These are phyloP conservation scores for Fusarium sp. DNA, from an alignment of 2,329 filamentous ascomycete genomes.

Conservation along the genomic window DNA sequence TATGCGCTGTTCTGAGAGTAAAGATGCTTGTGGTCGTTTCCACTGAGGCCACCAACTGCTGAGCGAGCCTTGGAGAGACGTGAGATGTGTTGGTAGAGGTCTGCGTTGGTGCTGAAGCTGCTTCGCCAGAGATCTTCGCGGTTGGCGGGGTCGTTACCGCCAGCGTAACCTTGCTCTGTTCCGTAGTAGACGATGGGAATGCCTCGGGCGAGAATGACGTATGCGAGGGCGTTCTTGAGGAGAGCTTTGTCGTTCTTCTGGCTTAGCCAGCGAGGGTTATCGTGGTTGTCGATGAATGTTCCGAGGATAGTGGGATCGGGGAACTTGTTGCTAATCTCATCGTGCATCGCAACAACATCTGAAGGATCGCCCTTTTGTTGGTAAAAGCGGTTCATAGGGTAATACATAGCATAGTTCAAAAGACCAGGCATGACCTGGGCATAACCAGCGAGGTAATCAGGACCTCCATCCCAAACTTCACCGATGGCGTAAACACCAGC, in stretches of 20 bases:
- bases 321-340: constrained; percentile 49
- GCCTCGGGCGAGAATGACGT: constrained; percentile 68
- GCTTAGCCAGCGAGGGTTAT: constrained; percentile 63
- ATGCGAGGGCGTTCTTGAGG: constrained; percentile 69
- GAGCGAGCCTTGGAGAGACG: constrained; percentile 23
- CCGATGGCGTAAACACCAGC: constrained; percentile 69
- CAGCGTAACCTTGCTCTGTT: constrained; percentile 68
- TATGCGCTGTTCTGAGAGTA: constrained; percentile 4
- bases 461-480: constrained; percentile 67
- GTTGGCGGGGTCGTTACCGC: constrained; percentile 58
- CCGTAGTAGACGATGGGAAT: constrained; percentile 74
- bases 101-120: constrained; percentile 50
- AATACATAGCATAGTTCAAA: constrained; percentile 67
- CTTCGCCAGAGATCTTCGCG: constrained; percentile 69
- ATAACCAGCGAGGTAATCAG: constrained; percentile 62
- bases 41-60: constrained; percentile 1
- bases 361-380: constrained; percentile 51
- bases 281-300: constrained; percentile 69
- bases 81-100: constrained; percentile 30
- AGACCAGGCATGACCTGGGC: constrained; percentile 65
- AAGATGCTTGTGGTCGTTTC: constrained; percentile 26
- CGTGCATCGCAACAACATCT: constrained; percentile 52
- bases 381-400: constrained; percentile 51
- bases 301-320: constrained; percentile 42
- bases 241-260: constrained; percentile 63